Conservation (phyloP, 768 basidiomycete genomes). For the Amanita pallidorosea region DNA sequence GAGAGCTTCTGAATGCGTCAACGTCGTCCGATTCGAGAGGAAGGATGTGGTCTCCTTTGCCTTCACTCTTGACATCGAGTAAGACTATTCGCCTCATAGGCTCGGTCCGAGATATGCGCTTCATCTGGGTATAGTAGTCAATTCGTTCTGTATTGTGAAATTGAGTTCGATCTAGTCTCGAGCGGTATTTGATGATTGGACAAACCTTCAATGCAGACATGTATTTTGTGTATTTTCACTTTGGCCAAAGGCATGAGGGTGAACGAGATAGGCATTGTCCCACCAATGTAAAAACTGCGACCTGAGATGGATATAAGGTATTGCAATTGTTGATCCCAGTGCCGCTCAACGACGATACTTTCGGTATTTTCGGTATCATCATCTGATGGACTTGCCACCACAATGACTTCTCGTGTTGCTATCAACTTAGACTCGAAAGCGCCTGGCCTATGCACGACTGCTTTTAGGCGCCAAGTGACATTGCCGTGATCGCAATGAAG, state of each 20-base stretch:
- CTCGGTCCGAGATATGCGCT: slow-evolving; percentile 60
- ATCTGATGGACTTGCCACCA: slow-evolving; percentile 69
- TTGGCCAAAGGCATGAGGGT: slow-evolving; percentile 79
- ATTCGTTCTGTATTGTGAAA: slow-evolving; percentile 49
- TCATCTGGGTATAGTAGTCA: slow-evolving; percentile 67
- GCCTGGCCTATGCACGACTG: slow-evolving; percentile 75
- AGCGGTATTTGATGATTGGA: not conserved
- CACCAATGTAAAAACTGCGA: slow-evolving; percentile 75
- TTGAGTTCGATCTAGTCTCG: not conserved
- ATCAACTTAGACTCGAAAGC: slow-evolving; percentile 64
- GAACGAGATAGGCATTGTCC: slow-evolving; percentile 67
- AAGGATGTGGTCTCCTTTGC: slow-evolving; percentile 49
- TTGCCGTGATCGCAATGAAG: slow-evolving; percentile 67
- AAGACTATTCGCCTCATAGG: slow-evolving; percentile 50
- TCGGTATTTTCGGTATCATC: slow-evolving; percentile 79
- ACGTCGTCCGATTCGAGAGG: slow-evolving; percentile 68
- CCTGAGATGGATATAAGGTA: slow-evolving; percentile 70
- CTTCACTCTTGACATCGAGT: slow-evolving; percentile 46
- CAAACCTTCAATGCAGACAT: slow-evolving; percentile 74
- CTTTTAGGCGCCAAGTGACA: slow-evolving; percentile 72
- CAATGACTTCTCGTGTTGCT: slow-evolving; percentile 58
- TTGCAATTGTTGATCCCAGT: slow-evolving; percentile 85
- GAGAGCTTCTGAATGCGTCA: slow-evolving; percentile 54
- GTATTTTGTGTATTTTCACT: slow-evolving; percentile 67
- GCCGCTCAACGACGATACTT: slow-evolving; percentile 74